Conservation (phyloP, 768 basidiomycete genomes). For the Cytidiella melzeri region DNA sequence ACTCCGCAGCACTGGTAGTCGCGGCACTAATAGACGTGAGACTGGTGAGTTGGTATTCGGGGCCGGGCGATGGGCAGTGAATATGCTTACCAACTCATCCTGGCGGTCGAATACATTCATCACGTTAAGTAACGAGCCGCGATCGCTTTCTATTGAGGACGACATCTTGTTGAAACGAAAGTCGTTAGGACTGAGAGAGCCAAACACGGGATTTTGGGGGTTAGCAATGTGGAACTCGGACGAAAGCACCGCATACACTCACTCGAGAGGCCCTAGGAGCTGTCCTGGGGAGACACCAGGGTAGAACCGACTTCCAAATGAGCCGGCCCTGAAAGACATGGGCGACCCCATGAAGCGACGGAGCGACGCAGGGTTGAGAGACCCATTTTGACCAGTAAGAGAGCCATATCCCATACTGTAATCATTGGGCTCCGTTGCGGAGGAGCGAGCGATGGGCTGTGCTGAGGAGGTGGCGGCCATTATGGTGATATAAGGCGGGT, state of each 20-base stretch:
- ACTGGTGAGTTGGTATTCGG: not conserved
- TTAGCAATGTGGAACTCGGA: not conserved
- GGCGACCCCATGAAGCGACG: slow-evolving; percentile 68
- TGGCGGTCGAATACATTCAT: slow-evolving; percentile 61
- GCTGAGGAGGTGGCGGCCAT: slow-evolving; percentile 8
- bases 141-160: slow-evolving; percentile 56
- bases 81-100: slow-evolving; percentile 58
- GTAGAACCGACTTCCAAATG: slow-evolving; percentile 58
- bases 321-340: slow-evolving; percentile 63
- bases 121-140: slow-evolving; percentile 56
- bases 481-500: not conserved
- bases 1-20: slow-evolving; percentile 90
- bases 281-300: slow-evolving; percentile 60
- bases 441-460: slow-evolving; percentile 22
- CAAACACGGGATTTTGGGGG: not conserved
- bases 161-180: slow-evolving; percentile 41
- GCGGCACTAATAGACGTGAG: slow-evolving; percentile 51
- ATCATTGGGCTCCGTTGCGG: slow-evolving; percentile 21
- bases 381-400: slow-evolving; percentile 37
- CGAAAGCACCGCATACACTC: slow-evolving; percentile 26
- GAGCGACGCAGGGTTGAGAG: slow-evolving; percentile 62
- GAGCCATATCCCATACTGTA: slow-evolving; percentile 41
- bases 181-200: slow-evolving; percentile 33
- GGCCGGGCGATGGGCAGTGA: not conserved
- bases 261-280: slow-evolving; percentile 62